These are phyloP conservation scores for Musa beccarii DNA, from an alignment of 176 grass and related monocot genomes.

Conservation along the genomic window DNA sequence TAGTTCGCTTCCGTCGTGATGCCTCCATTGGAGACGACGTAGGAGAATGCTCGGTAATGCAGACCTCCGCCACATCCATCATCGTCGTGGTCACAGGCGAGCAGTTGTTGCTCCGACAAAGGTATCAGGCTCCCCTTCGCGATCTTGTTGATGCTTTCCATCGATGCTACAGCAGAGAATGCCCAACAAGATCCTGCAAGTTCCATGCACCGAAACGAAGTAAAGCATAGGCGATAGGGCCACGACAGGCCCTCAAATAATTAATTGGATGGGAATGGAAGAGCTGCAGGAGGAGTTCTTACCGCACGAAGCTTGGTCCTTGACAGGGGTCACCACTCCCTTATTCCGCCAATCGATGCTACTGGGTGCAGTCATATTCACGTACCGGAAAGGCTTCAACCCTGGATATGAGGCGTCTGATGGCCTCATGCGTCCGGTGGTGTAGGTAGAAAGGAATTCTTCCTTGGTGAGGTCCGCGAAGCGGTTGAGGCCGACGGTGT, in stretches of 20 bases:
- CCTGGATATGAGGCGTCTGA: neutral
- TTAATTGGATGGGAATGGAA: no score
- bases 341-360: no score
- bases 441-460: neutral
- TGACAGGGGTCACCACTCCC: no score
- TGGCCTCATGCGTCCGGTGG: neutral
- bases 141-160: constrained; percentile 38
- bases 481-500: constrained; percentile 52
- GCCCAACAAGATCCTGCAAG: constrained; percentile 34
- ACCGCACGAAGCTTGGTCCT: no score
- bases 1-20: constrained; percentile 23
- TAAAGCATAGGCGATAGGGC: no score
- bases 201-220: no score
- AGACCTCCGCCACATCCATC: constrained; percentile 30
- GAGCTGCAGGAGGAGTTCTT: no score
- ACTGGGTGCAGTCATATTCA: no score
- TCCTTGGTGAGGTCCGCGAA: constrained; percentile 87
- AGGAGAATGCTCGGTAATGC: constrained; percentile 10
- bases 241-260: no score
- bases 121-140: constrained; percentile 18
- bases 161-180: constrained; percentile 32
- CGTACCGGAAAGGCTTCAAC: no score
- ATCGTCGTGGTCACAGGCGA: constrained; percentile 41
- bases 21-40: constrained; percentile 31
- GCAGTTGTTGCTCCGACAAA: constrained; percentile 42